Conservation (phyloP, 129 eudicot genomes). For the Glebionis coronaria region DNA sequence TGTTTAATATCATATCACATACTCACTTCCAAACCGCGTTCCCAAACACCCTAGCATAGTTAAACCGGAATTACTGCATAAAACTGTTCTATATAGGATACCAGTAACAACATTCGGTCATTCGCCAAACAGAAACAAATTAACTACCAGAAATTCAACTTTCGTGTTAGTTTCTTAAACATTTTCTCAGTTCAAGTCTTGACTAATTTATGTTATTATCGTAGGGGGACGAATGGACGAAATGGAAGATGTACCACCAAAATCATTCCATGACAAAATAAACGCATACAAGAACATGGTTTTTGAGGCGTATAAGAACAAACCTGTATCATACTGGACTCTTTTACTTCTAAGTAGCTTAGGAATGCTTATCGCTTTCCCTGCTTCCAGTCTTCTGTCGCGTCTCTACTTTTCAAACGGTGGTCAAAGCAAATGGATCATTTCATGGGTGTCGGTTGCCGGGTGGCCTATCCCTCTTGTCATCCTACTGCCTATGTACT, state of each 20-base stretch:
- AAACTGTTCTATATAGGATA: neutral
- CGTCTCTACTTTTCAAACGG: conserved; percentile 80
- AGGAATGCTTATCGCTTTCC: conserved; percentile 85
- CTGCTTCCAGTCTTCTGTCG: conserved; percentile 91
- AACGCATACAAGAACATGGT: conserved; percentile 32
- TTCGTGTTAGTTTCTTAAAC: neutral
- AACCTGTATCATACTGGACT: conserved; percentile 77
- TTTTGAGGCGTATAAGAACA: conserved; percentile 50
- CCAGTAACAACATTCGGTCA: neutral
- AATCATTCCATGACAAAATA: conserved; percentile 34
- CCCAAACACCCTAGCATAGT: neutral
- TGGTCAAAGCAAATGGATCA: conserved; percentile 92
- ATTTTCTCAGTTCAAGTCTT: conserved; percentile 10
- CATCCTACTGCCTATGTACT: conserved; percentile 64
- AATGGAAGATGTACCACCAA: conserved; percentile 26
- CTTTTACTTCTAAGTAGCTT: conserved; percentile 55
- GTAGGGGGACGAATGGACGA: conserved; percentile 47
- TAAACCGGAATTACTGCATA: neutral
- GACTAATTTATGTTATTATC: conserved; percentile 15
- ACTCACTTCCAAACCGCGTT: too few relatives aligned
- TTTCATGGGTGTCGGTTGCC: conserved; percentile 82
- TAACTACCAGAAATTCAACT: neutral
- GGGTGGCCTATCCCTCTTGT: conserved; percentile 80
- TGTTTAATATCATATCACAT: too few relatives aligned
- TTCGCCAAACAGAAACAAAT: neutral